Percentiles rank a stretch among this genome's conserved stretches.
Conservation (phyloP, 108 stramenopile genomes). For the Nannochloropsis gaditana region DNA sequence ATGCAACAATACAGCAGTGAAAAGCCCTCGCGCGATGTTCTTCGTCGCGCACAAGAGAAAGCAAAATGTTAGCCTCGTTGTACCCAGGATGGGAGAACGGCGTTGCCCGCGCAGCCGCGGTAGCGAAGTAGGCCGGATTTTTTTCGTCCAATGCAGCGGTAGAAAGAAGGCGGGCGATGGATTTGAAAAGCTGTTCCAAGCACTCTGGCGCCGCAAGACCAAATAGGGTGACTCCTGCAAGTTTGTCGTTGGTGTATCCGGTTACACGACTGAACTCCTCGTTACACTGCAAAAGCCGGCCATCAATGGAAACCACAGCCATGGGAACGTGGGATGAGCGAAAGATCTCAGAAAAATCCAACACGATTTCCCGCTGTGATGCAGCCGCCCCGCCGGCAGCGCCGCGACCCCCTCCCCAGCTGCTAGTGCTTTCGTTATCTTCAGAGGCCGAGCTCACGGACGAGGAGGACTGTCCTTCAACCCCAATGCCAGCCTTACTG, state of each 20-base stretch:
- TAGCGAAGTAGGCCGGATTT: neutral
- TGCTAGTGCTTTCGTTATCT: neutral
- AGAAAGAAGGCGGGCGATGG: neutral
- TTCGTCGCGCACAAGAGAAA: neutral
- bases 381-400: neutral
- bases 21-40: slow-evolving; percentile 3
- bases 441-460: slow-evolving; percentile 6
- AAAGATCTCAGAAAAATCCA: neutral
- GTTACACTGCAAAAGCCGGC: neutral
- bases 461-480: neutral
- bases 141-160: neutral
- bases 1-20: neutral
- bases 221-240: neutral
- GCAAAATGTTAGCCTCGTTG: neutral
- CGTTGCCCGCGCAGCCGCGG: neutral
- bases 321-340: neutral
- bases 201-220: neutral
- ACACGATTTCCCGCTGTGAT: neutral
- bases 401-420: neutral
- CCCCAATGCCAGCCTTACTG: neutral
- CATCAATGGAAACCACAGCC: slow-evolving; percentile 7
- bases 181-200: slow-evolving; percentile 10
- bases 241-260: slow-evolving; percentile 7
- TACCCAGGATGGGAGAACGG: neutral
- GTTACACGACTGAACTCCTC: neutral